phyloP scores from a whole-genome alignment of 2,329 filamentous ascomycete genomes.

The Endothia cerciana region DNA sequence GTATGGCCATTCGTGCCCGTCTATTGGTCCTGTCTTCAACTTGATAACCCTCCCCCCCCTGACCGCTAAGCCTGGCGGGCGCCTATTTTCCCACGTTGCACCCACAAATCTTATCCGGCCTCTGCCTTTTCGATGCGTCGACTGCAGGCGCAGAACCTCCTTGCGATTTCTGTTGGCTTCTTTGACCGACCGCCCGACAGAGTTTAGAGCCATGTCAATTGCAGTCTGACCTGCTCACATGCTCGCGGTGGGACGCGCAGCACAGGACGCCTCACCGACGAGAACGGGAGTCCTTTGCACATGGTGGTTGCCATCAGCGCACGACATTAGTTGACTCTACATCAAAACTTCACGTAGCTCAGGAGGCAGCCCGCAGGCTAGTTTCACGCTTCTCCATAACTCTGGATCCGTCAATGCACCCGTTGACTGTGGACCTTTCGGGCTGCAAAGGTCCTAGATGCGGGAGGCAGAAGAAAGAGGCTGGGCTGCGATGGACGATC shows the following conservation, averaged over 20 bases:
- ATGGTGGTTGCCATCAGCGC: slow-evolving; percentile 18
- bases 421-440: slow-evolving; percentile 14
- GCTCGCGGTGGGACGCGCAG: slow-evolving; percentile 10
- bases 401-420: slow-evolving; percentile 2
- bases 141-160: slow-evolving; percentile 14
- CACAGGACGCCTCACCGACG: slow-evolving; percentile 10
- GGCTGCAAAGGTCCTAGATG: slow-evolving; percentile 12
- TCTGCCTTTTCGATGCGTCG: slow-evolving; percentile 10
- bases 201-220: background rate
- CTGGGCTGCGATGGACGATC: slow-evolving; percentile 23
- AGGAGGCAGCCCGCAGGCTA: slow-evolving; percentile 11
- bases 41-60: slow-evolving; percentile 10
- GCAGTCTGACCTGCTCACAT: slow-evolving; percentile 12
- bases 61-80: background rate
- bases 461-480: slow-evolving; percentile 7
- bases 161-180: slow-evolving; percentile 22
- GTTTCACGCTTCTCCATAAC: slow-evolving; percentile 11
- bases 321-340: background rate
- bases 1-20: slow-evolving; percentile 1
- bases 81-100: background rate
- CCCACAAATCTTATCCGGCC: background rate
- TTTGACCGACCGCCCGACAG: background rate
- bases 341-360: slow-evolving; percentile 10
- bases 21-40: slow-evolving; percentile 7
- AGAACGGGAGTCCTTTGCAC: background rate